A percentile compares a stretch with the other conserved stretches of the same genome.
phyloP scores from a whole-genome alignment of 2,329 filamentous ascomycete species.

The Sordariomycetes sp. region DNA sequence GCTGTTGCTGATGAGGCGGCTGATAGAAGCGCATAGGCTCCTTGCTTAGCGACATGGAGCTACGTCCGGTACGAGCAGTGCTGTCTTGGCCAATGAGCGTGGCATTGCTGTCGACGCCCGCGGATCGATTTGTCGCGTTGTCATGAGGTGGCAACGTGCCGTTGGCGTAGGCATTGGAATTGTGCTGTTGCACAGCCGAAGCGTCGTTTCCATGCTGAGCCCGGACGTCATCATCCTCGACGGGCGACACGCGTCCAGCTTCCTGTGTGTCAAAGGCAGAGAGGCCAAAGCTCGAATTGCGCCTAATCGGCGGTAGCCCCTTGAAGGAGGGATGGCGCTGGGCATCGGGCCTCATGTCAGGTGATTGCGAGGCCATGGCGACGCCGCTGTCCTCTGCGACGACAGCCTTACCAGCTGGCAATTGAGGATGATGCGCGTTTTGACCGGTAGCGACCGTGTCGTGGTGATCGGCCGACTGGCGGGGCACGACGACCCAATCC shows the following conservation, averaged over 20 bases:
- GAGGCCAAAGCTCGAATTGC: slow-evolving; percentile 46
- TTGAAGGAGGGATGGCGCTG: slow-evolving; percentile 42
- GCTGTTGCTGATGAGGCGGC: slow-evolving; percentile 1
- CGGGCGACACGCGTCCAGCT: slow-evolving; percentile 18
- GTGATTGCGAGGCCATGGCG: not conserved
- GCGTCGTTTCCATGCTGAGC: no score
- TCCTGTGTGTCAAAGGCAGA: slow-evolving; percentile 12
- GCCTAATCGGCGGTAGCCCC: slow-evolving; percentile 48
- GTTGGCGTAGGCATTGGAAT: no score
- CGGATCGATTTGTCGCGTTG: slow-evolving; percentile 1
- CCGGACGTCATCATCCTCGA: slow-evolving; percentile 27
- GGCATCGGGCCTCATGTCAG: slow-evolving; percentile 8
- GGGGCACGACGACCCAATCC: slow-evolving; percentile 22
- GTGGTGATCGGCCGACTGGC: slow-evolving; percentile 7
- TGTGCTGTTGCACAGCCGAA: no score
- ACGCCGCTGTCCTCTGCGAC: not conserved
- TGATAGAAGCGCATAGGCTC: slow-evolving; percentile 3
- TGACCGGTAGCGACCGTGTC: slow-evolving; percentile 1
- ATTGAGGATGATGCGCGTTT: not conserved
- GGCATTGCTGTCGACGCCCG: slow-evolving; percentile 3
- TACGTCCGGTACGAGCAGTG: slow-evolving; percentile 2
- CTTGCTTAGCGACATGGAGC: slow-evolving; percentile 1
- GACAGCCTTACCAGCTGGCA: not conserved
- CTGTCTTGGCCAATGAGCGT: slow-evolving; percentile 3
- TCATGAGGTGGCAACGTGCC: not conserved